Evolutionary conservation across 164 flowering plant species (phyloP), one percentile per base, ranked within the genome.

Genomic region (Brasenia schreberi): DNA sequence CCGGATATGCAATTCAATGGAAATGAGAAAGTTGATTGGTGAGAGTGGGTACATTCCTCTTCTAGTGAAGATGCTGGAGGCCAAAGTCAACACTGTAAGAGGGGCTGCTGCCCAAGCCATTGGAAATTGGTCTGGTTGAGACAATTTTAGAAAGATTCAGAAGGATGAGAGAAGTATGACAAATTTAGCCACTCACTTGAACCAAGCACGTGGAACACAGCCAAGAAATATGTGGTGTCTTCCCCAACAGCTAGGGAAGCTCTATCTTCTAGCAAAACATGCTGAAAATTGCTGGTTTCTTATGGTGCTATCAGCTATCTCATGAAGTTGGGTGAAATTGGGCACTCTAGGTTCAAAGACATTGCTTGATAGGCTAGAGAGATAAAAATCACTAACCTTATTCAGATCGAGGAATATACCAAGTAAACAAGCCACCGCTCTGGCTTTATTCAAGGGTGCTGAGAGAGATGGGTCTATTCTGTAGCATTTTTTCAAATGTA

Each of bases 221-320:
- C 92, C 18, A 92, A 86, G 69, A 92, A 92, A 66, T 90, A 92
- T 61, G 96, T 92, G 0, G 84, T 88, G 27, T 73, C 83, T 1
- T 83, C 93, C 69, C 90, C 90, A 12, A 65, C 69, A 14, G 56
- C 7, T 33, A 33, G 39, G 39, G 39, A 33, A 33, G 64, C 72
- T 44, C 80, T 92, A 43, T 85, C 94, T 0, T 77, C 92, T 4
- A 87, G 96, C 74, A 85, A 86, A 70, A 87, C 84, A 65, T 90
- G 96, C 71, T 88, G 79, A 87, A 90, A 82, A 77, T 74, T 83
- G 68, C 88, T 92, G 98, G 72, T 88, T 19, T 92, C 98, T 0
- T 85, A 92, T 66, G 98, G 98, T 61, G 96, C 93, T 5, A 85
- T 92, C 33, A 95, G 98, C 49, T 92, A 92, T 67, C 82, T 92